phyloP scores from a whole-genome alignment of 495 filamentous ascomycete species.

The Echria macrotheca region DNA sequence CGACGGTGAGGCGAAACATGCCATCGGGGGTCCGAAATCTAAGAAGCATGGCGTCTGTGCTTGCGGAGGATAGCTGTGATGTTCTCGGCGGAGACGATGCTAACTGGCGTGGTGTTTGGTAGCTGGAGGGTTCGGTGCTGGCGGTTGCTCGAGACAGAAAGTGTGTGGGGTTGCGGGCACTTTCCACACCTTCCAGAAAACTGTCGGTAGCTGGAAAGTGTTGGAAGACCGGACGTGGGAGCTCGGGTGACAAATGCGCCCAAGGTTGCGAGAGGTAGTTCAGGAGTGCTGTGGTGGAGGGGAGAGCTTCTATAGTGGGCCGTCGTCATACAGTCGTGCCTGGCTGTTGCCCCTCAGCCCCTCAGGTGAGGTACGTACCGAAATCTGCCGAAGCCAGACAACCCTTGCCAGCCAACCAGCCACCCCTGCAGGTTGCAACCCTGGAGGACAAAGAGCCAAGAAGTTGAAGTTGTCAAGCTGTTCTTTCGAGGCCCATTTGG shows the following conservation, averaged over 20 bases:
- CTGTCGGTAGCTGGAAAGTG: too few relatives aligned
- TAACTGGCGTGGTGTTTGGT: too few relatives aligned
- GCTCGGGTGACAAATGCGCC: slow-evolving; percentile 4
- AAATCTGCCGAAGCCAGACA: neutral
- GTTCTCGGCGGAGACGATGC: too few relatives aligned
- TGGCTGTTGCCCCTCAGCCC: slow-evolving; percentile 2
- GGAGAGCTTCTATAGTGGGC: slow-evolving; percentile 11
- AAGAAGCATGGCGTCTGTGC: slow-evolving; percentile 52
- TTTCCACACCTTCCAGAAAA: too few relatives aligned
- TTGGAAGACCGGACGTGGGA: too few relatives aligned
- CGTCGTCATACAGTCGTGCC: slow-evolving; percentile 26
- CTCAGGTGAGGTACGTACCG: slow-evolving; percentile 3
- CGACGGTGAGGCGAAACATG: slow-evolving; percentile 60
- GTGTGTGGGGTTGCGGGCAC: too few relatives aligned
- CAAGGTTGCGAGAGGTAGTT: slow-evolving; percentile 1
- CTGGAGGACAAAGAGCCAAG: slow-evolving; percentile 18
- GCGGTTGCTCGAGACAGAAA: too few relatives aligned
- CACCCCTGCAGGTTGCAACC: slow-evolving; percentile 6
- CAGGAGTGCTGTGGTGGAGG: too few relatives aligned
- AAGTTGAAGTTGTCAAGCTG: slow-evolving; percentile 31
- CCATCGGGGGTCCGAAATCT: slow-evolving; percentile 66
- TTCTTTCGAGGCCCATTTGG: slow-evolving; percentile 25
- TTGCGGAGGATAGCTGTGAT: too few relatives aligned
- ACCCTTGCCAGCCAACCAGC: neutral
- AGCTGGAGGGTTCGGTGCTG: neutral